Base-by-base conservation (phyloP, 768 basidiomycete species). In the Coprinopsis cinerea region DNA sequence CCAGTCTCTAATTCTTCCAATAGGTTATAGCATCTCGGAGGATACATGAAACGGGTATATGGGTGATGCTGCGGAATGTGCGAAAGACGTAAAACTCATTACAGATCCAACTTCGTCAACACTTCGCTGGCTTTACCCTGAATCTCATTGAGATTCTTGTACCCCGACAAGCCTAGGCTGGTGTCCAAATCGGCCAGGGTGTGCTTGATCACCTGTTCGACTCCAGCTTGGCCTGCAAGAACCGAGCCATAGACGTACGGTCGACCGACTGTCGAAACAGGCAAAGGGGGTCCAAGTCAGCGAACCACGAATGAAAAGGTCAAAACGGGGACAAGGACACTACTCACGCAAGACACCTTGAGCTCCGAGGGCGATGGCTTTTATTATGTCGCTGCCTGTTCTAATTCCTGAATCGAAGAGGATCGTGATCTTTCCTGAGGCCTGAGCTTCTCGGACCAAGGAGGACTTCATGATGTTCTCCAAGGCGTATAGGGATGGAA, bases 341-440 rank as follows among this genome's bases (percentile, higher is more conserved):
- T 18, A 75, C 86, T 57, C 55, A 89, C 82, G 71, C 17, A 92
- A 63, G 14, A 93, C 82, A 6, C 72, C 89, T 56, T 93, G 84
- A 6, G 92, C 92, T 35, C 92, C 91, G 0, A 94, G 72, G 1
- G 90, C 90, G 24, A 93, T 66, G 0, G 92, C 92, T 64, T 89
- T 88, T 64, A 91, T 73, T 40, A 92, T 78, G 54, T 95, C 92
- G 37, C 81, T 78, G 10, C 88, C 92, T 0, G 83, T 87, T 37
- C 92, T 79, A 51, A 93, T 83, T 5, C 92, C 90, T 44, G 82
- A 91, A 59, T 85, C 83, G 57, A 86, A 89, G 2, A 93, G 67
- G 28, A 92, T 66, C 1, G 83, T 82, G 32, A 90, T 64, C 49
- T 76, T 76, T 1, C 85, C 85, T 11, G 73, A 64, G 4, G 61